Base-by-base conservation (phyloP, 129 eudicot genomes). In the Flaveria ramosissima region DNA sequence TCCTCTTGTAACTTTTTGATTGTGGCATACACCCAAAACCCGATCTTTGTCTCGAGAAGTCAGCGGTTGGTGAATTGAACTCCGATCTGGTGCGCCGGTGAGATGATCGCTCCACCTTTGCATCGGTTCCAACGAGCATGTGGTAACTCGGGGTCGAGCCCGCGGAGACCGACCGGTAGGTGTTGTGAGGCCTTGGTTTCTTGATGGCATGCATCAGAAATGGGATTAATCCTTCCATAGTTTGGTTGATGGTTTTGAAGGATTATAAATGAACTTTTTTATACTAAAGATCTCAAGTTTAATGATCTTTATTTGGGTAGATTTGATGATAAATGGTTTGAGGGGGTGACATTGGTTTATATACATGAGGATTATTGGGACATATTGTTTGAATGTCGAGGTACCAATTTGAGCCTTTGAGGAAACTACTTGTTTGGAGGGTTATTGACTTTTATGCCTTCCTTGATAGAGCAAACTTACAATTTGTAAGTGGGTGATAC, bases 151-250 rank as follows among this genome's bases (percentile, higher is more conserved):
- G 86, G 70, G 78, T 77, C 2, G 89, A 88, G 52, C 39, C 71
- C 26, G 53, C 84, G n/a, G 92, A 88, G n/a, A 81, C 57, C 12
- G 88, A 83, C 42, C 88, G 80, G 75, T 81, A 81, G 1, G 36
- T 80, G 68, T 86, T 65, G 47, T 65, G 84, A 46, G 90, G 88
- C 69, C 48, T 84, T 65, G 69, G 86, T 71, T 86, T 86, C 86
- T 81, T 86, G 60, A 84, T 46, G 66, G 82, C 83, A 51, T 77
- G 86, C 78, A 86, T 39, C 57, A 86, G 74, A 41, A 81, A 53
- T 76, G 90, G 90, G 59, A 86, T 86, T 24, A 86, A 61, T 55
- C 90, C 90, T 83, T 86, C 87, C 90, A 86, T 84, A 7, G 10
- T 36, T 74, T 61, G 42, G 6, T 20, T 73, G 70, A 7, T 52